Conservation (phyloP, 179 eudicot species). For the Silene coronaria region DNA sequence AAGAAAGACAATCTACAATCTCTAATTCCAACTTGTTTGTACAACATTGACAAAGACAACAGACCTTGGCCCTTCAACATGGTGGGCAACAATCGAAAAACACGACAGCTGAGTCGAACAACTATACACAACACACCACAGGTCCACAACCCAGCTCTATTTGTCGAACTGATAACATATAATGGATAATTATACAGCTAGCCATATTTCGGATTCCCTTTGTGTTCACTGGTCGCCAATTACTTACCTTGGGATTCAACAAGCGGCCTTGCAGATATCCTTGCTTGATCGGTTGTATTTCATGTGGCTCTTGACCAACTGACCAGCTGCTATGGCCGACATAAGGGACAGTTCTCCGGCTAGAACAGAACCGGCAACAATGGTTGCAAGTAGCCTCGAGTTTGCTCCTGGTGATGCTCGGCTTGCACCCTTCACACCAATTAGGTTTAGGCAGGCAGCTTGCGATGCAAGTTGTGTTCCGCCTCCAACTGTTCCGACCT, state of each 20-base stretch:
- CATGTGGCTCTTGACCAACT: conserved; percentile 59
- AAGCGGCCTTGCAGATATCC: conserved; percentile 23
- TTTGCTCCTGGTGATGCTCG: conserved; percentile 20
- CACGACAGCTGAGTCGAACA: neutral
- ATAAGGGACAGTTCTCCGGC: conserved; percentile 58
- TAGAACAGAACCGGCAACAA: conserved; percentile 51
- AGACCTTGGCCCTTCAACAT: neutral
- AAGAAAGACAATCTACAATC: neutral
- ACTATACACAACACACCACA: conserved; percentile 14
- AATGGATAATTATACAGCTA: neutral
- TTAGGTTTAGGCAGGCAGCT: conserved; percentile 16
- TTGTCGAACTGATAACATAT: neutral
- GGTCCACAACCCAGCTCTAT: neutral
- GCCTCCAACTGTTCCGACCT: conserved; percentile 20
- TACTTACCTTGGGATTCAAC: neutral
- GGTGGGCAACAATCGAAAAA: neutral
- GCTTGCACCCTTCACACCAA: conserved; percentile 18
- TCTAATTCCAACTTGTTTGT: neutral
- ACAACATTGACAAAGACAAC: neutral
- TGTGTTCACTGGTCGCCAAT: neutral
- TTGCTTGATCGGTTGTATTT: conserved; percentile 50
- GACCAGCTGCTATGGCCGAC: conserved; percentile 61
- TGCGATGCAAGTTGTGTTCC: conserved; percentile 20
- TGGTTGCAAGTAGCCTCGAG: conserved; percentile 45
- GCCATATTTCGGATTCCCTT: neutral